A percentile compares a stretch with the other conserved stretches of the same genome.
Conservation (phyloP, 2,329 filamentous ascomycete genomes). For the Colletotrichum karsti region DNA sequence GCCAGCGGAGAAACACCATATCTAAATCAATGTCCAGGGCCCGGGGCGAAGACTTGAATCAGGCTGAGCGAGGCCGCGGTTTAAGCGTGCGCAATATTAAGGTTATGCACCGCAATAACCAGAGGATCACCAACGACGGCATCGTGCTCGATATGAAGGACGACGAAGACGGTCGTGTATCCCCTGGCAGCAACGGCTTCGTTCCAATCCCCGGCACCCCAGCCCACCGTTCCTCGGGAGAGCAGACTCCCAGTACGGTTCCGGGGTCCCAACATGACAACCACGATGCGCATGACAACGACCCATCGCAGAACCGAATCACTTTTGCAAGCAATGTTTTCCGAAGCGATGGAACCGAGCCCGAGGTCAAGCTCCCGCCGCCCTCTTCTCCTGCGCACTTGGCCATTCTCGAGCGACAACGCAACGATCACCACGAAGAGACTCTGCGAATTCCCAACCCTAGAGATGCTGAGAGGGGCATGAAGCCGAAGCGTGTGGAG, state of each 20-base stretch:
- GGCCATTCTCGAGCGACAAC: slow-evolving; percentile 85
- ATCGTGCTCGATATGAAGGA: slow-evolving; percentile 56
- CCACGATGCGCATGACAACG: neutral
- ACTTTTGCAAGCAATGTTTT: slow-evolving; percentile 75
- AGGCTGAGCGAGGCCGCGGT: slow-evolving; percentile 62
- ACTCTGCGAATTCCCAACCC: slow-evolving; percentile 91
- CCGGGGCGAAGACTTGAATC: slow-evolving; percentile 48
- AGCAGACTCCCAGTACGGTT: slow-evolving; percentile 7
- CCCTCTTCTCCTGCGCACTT: slow-evolving; percentile 78
- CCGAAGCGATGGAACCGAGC: slow-evolving; percentile 62
- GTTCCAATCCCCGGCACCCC: slow-evolving; percentile 10
- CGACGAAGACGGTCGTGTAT: slow-evolving; percentile 36
- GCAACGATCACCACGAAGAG: slow-evolving; percentile 74
- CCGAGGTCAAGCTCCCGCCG: slow-evolving; percentile 58
- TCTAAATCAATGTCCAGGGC: slow-evolving; percentile 66
- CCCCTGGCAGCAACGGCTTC: slow-evolving; percentile 29
- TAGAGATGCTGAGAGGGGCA: slow-evolving; percentile 85
- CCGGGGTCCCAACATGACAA: neutral
- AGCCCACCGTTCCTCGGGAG: neutral
- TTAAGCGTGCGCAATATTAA: slow-evolving; percentile 68
- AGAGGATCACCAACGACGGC: slow-evolving; percentile 68
- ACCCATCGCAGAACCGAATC: slow-evolving; percentile 50
- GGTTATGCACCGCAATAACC: slow-evolving; percentile 67
- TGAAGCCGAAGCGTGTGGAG: slow-evolving; percentile 68
- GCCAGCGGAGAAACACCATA: slow-evolving; percentile 70